phyloP scores from a whole-genome alignment of 768 basidiomycete species.

The Mycena leptocephala region DNA sequence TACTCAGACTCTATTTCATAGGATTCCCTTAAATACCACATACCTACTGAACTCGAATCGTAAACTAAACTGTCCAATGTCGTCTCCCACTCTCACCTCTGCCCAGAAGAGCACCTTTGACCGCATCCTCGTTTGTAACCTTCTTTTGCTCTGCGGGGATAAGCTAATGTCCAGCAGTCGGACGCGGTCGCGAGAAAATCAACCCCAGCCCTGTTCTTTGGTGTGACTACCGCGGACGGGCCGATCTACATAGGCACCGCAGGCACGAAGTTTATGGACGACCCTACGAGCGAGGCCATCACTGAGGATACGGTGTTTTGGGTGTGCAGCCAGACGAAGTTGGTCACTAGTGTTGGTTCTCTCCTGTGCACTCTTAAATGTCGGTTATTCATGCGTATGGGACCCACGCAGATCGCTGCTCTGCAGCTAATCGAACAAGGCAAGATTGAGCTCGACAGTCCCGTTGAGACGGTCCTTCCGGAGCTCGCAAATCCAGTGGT shows the following conservation, averaged over 20 bases:
- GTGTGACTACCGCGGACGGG: background rate
- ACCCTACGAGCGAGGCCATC: background rate
- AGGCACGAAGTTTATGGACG: conserved; percentile 13
- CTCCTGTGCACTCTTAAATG: background rate
- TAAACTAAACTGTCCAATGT: too few species aligned
- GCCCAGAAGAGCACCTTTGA: background rate
- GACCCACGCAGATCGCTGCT: conserved; percentile 42
- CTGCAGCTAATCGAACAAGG: conserved; percentile 49
- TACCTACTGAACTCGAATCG: too few species aligned
- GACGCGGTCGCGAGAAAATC: conserved; percentile 2
- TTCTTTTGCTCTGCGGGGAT: background rate
- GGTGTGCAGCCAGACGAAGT: conserved; percentile 30
- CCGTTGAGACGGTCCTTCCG: conserved; percentile 43
- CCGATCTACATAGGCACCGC: background rate
- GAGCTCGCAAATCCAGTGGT: conserved; percentile 46
- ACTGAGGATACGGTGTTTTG: conserved; percentile 20
- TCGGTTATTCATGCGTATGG: too few species aligned
- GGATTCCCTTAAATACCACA: too few species aligned
- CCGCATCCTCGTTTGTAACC: background rate
- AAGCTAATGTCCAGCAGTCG: background rate
- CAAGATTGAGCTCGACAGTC: conserved; percentile 42
- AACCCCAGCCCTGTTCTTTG: conserved; percentile 7
- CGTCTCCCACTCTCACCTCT: too few species aligned
- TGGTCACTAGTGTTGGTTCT: conserved; percentile 14
- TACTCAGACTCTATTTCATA: too few species aligned